phyloP scores from a whole-genome alignment of 2,329 filamentous ascomycete species.

The Colletotrichum sidae region DNA sequence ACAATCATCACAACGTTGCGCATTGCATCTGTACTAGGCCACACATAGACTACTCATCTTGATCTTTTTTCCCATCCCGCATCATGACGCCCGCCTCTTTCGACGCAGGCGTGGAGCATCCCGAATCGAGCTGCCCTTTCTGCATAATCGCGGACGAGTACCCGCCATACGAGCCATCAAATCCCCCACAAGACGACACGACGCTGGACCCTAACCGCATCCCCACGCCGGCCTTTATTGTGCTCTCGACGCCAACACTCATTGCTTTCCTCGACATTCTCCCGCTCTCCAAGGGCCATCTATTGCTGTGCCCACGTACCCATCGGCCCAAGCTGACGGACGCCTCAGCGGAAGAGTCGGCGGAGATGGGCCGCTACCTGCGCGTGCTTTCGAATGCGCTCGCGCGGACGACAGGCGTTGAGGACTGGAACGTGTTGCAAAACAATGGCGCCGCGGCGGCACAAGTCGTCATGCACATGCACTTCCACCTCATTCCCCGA shows the following conservation, averaged over 20 bases:
- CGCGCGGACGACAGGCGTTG: slow-evolving; percentile 74
- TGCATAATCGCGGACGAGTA: slow-evolving; percentile 68
- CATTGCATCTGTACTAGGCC: too few relatives aligned
- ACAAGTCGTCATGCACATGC: slow-evolving; percentile 92
- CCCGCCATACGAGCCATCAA: slow-evolving; percentile 56
- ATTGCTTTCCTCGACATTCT: slow-evolving; percentile 95
- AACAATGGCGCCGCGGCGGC: slow-evolving; percentile 93
- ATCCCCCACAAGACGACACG: slow-evolving; percentile 54
- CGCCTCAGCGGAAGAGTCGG: slow-evolving; percentile 70
- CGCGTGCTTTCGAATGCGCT: slow-evolving; percentile 80
- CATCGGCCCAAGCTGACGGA: slow-evolving; percentile 85
- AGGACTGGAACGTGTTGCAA: slow-evolving; percentile 96
- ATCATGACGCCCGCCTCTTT: slow-evolving; percentile 34
- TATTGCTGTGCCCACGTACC: slow-evolving; percentile 81
- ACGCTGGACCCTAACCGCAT: slow-evolving; percentile 49
- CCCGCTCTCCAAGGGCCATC: slow-evolving; percentile 84
- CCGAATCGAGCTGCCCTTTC: slow-evolving; percentile 66
- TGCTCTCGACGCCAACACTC: slow-evolving; percentile 81
- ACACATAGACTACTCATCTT: not conserved
- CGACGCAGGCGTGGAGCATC: slow-evolving; percentile 39
- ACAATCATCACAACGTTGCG: too few relatives aligned
- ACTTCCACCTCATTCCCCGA: slow-evolving; percentile 93
- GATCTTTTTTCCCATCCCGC: not conserved
- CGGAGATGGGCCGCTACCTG: slow-evolving; percentile 75
- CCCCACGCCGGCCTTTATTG: slow-evolving; percentile 66